Base-by-base conservation (phyloP, 2,329 filamentous ascomycete genomes). In the Trichoderma harzianum region DNA sequence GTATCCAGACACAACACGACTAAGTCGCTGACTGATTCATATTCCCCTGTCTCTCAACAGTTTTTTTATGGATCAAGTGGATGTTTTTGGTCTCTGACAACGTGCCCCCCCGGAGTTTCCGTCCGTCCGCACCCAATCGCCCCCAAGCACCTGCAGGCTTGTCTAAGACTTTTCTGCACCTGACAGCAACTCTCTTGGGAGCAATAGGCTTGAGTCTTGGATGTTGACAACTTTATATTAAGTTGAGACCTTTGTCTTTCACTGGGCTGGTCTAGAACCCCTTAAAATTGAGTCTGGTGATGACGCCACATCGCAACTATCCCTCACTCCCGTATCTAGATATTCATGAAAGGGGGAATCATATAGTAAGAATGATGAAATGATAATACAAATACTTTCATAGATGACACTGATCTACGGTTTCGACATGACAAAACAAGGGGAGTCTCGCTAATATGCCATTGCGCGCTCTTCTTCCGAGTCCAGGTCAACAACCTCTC, bases 381-480 rank as follows among this genome's bases (percentile, higher is more conserved):
- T 61, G 43, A 21, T 70, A 43, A n/a, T 70, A 70, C 60, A 70
- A 58, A 60, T 71, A 18, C 62, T 60, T n/a, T 65, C 34, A 60
- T 28, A 65, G 18, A 66, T 61, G 61, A 60, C 43, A 12, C 16
- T 10, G 26, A 34, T 43, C 62, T 39, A 64, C 57, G 3, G 28
- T 18, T 34, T 11, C 10, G 24, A 26, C 58, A 77, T 71, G 76
- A 36, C 79, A 79, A 85, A 79, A 85, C 10, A 36, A 36, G n/a
- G n/a, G 3, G 30, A 11, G 14, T 10, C 55, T 43, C 82, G 83
- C 75, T 85, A 87, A 32, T 83, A 81, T 57, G 84, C 83, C 79
- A 85, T 80, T 16, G 81, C 83, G 74, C 67, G 32, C 39, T 85
- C 85, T 72, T 87, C 84, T 55, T 88, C 84, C 16, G 88, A 86